Evolutionary conservation across 1,284 basidiomycete species (phyloP), one percentile per base, ranked within the genome.

Genomic region (Rhodotorula sp.): DNA sequence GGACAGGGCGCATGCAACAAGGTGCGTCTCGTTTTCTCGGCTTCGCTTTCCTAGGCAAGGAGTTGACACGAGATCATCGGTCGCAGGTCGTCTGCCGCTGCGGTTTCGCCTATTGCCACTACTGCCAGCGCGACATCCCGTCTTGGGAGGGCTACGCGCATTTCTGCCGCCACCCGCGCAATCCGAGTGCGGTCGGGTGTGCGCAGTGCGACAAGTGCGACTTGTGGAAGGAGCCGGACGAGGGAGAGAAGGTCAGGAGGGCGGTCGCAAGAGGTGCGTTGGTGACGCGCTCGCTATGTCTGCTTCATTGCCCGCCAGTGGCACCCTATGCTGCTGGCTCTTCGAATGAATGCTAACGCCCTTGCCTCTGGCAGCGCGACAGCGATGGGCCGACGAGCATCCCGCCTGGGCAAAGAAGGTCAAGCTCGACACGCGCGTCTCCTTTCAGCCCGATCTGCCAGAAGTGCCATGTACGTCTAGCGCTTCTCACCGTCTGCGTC

Each of bases 1-100:
- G 74, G 74, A 12, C 25, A n/a, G 8, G 62, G 62, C 12, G 62
- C 62, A 4, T 75, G 74, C n/a, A 75, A 75, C 34, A 71, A 72
- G 67, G 69, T 74, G 66, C 59, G 65, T 25, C 17, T 12, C 52
- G 21, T 10, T 23, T 53, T 23, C 25, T 13, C 34, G 14, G n/a
- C 25, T 42, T 9, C 21, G 27, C 59, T 42, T n/a, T 23, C 17
- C 60, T 7, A 19, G 23, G 19, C 17, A 16, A 12, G 14, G 13
- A 14, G 44, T 23, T n/a, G 23, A 19, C 25, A 45, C 25, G 13
- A 12, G 34, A 34, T 34, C 23, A 7, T 8, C 17, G 2, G 23
- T 8, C 10, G 42, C 67, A 73, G 71, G 60, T 74, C n/a, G 67
- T 58, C 17, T 71, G 72, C 54, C 58, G 74, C 27, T 73, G 71